Base-by-base conservation (phyloP, 257 asterid genomes). In the Pogostemon cablin region DNA sequence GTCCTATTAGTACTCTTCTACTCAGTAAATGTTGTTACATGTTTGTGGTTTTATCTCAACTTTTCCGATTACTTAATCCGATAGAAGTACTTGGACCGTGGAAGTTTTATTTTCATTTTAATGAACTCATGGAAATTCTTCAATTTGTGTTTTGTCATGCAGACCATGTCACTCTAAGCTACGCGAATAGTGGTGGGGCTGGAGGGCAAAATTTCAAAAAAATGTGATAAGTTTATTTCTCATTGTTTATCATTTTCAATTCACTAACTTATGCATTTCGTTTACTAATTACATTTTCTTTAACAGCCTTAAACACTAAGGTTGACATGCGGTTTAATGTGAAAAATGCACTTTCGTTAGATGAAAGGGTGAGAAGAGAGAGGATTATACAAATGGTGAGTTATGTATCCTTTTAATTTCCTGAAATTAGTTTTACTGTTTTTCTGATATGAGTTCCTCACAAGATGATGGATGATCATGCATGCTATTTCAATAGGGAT, bases 291-390 rank as follows among this genome's bases (percentile, higher is more conserved):
- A 3, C 39, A 20, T 58, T 56, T 64, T 76, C 75, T 54, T 54
- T 48, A 8, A 71, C 68, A 81, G 79, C 91, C 75, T 88, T 92
- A 57, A 95, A 84, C 82, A 86, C 97, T 75, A 95, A 88, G 90
- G 93, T 95, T 72, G 98, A 95, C 81, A 95, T 95, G 99, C 92
- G 97, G 72, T 95, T 95, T 77, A 89, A 88, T 82, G 97, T 91
- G 25, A 79, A 79, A 76, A 74, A 77, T 67, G 99, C 99, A 1
- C 61, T 41, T 58, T 95, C 98, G 97, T 77, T 95, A 67, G 85
- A 80, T 72, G 98, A 91, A 57, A 82, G 92, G 81, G 91, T 91
- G 70, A 83, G 86, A 15, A 15, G 15, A 75, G 91, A 88, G 73
- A 89, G 86, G 71, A 95, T 95, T 71, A 68, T 95, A 88, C 96